phyloP scores from a whole-genome alignment of 805 yeast genomes.

The Saturnispora sekii region DNA sequence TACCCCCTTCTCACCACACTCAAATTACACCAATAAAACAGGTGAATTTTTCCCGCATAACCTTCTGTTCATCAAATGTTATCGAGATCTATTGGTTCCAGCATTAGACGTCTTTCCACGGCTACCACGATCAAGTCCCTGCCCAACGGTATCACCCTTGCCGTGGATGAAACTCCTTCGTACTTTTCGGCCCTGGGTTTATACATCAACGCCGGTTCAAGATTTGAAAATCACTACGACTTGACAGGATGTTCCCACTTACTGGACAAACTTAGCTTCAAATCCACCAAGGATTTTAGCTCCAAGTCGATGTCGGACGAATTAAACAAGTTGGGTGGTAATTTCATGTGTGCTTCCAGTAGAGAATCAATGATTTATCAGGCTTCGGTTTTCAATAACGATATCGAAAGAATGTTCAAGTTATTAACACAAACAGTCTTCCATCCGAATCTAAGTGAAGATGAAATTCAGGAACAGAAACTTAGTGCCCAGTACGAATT shows the following conservation, averaged over 20 bases:
- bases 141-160: conserved; percentile 70
- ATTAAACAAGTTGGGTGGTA: conserved; percentile 80
- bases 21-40: too few species aligned
- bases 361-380: conserved; percentile 90
- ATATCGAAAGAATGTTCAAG: conserved; percentile 68
- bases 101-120: neutral
- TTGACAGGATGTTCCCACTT: conserved; percentile 75
- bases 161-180: conserved; percentile 78
- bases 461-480: conserved; percentile 67
- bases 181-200: conserved; percentile 88
- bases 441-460: conserved; percentile 54
- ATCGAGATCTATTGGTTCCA: too few species aligned
- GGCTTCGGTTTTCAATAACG: conserved; percentile 85
- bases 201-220: conserved; percentile 83
- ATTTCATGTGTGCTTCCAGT: conserved; percentile 85
- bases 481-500: conserved; percentile 73
- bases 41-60: neutral
- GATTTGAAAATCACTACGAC: conserved; percentile 53
- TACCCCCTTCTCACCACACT: too few species aligned
- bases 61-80: neutral
- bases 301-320: conserved; percentile 67
- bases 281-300: conserved; percentile 47
- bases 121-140: conserved; percentile 31
- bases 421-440: conserved; percentile 71
- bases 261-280: conserved; percentile 78